A percentile compares a stretch with the other conserved stretches of the same genome.
Evolutionary conservation across 306 rosid species (phyloP).

Genomic region (Ormosia semicastrata): DNA sequence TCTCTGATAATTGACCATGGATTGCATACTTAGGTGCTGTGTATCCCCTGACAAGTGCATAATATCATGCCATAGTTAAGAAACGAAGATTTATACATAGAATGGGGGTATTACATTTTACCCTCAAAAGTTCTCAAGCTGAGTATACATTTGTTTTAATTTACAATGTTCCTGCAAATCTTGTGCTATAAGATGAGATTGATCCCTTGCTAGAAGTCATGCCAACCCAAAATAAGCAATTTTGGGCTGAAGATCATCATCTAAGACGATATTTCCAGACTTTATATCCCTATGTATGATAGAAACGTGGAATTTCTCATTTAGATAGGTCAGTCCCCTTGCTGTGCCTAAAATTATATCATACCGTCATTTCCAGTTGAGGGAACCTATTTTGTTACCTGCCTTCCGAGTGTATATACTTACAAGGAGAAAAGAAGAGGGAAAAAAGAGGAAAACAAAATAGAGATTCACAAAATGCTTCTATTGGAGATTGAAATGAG

Average conservation of each 20-base stretch:
- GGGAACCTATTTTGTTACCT: constrained; percentile 50
- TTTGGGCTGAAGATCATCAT: constrained; percentile 52
- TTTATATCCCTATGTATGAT: constrained; percentile 78
- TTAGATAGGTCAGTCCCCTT: constrained; percentile 62
- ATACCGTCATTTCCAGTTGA: constrained; percentile 57
- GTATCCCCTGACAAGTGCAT: constrained; percentile 53
- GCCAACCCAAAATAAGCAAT: constrained; percentile 79
- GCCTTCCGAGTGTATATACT: neutral
- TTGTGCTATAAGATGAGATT: constrained; percentile 64
- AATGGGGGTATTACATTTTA: neutral
- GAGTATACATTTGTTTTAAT: constrained; percentile 5
- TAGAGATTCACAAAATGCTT: neutral
- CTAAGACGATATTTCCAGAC: constrained; percentile 60
- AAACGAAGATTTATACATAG: neutral
- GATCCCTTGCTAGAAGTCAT: constrained; percentile 55
- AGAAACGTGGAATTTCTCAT: constrained; percentile 62
- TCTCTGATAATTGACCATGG: constrained; percentile 72
- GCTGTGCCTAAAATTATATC: constrained; percentile 63
- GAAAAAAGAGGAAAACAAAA: neutral
- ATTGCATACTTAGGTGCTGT: constrained; percentile 78
- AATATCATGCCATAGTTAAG: neutral
- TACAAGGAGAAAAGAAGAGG: neutral
- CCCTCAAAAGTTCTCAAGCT: neutral
- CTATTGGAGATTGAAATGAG: neutral
- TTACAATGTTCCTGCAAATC: constrained; percentile 78